Evolutionary conservation across 192 early-diverging fungal genomes (phyloP), one percentile per base, ranked within the genome.

Genomic region (Coemansia interrupta): DNA sequence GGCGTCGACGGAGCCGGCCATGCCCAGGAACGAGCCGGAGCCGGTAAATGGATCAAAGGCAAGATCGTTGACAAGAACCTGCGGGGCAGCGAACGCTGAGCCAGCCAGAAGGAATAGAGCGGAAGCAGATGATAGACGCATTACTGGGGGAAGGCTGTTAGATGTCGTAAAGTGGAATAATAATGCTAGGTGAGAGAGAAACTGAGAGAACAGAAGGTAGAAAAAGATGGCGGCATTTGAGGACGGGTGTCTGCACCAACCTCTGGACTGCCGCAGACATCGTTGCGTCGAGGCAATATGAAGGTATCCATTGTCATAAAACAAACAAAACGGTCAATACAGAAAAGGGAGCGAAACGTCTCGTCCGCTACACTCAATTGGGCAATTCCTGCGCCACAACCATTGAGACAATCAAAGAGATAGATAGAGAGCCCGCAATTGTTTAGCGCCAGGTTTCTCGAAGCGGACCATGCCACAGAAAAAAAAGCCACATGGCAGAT

Each of bases 31-130:
- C 0, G 60, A 50, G 17, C 60, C 64, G 2, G 68, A 63, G 19
- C 73, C 73, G n/a, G 68, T 70, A 17, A 53, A 6, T 0, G 68
- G 68, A 45, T 66, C 68, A 24, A 23, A 24, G 38, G 58, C 50
- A 5, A 51, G 28, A n/a, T 47, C 60, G 10, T 60, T 41, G 12
- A 60, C 68, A 54, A 76, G 56, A 28, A 63, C 40, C n/a, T 63
- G 46, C 9, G 68, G 68, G 15, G 44, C 11, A 19, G 50, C 68
- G 23, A 70, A 15, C 4, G 52, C 36, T 12, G 26, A 58, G 20
- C 55, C 41, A 5, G 30, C 22, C 18, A 40, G 39, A 14, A 41
- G n/a, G 20, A 54, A 17, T 1, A 54, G 19, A 54, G 38, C 26
- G 2, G 50, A 29, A 52, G 28, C 15, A 17, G n/a, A 9, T 12